A percentile compares a stretch with the other conserved stretches of the same genome.
Evolutionary conservation across 2,329 filamentous ascomycete species (phyloP).

Genomic region (Neonectria neomacrospora): DNA sequence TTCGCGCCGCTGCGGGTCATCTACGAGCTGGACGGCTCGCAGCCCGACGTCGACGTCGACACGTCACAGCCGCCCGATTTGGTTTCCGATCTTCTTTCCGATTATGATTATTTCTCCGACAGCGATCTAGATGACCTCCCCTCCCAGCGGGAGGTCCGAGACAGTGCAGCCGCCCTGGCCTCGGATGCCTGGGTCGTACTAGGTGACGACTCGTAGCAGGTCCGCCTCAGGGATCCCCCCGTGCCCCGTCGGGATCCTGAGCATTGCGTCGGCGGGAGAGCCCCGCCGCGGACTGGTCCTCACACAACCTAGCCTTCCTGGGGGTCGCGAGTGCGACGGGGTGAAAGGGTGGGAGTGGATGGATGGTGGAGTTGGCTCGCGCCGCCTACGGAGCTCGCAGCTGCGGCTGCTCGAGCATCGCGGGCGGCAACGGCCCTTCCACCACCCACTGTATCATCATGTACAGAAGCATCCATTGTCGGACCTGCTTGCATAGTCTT

Average conservation of each 20-base stretch:
- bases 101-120: conserved; percentile 53
- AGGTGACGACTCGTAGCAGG: conserved; percentile 60
- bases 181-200: conserved; percentile 56
- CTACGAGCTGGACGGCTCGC: conserved; percentile 52
- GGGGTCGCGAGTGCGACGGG: conserved; percentile 19
- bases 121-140: conserved; percentile 49
- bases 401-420: conserved; percentile 42
- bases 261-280: conserved; percentile 42
- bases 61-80: conserved; percentile 52
- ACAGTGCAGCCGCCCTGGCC: conserved; percentile 43
- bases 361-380: neutral
- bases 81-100: conserved; percentile 48
- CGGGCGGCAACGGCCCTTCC: conserved; percentile 1
- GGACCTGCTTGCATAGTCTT: conserved; percentile 39
- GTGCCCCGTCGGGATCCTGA: conserved; percentile 44
- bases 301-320: conserved; percentile 42
- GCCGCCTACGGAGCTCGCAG: conserved; percentile 40
- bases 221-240: conserved; percentile 50
- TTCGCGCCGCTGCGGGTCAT: conserved; percentile 53
- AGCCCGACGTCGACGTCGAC: conserved; percentile 49
- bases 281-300: conserved; percentile 54
- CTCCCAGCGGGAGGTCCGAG: conserved; percentile 47
- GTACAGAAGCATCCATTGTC: conserved; percentile 22
- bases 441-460: conserved; percentile 10
- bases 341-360: conserved; percentile 27